A percentile compares a stretch with the other conserved stretches of the same genome.
Conservation (phyloP, 1,284 basidiomycete species). For the Trichosporon sp. region DNA sequence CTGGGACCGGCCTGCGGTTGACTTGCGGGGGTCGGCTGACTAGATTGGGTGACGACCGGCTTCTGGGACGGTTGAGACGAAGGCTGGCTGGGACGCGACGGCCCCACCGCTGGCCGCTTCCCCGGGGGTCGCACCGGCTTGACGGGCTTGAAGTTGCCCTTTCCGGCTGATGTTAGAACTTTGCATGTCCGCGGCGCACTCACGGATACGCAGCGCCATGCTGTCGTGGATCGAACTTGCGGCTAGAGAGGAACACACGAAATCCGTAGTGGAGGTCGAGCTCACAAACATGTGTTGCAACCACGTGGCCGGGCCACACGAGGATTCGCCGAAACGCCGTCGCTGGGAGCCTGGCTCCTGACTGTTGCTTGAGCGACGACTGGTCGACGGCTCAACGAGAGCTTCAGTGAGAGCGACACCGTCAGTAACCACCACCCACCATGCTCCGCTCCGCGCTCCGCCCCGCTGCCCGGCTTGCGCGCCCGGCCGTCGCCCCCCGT, state of each 20-base stretch:
- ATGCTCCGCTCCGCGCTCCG: constrained; percentile 34
- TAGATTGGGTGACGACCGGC: not conserved
- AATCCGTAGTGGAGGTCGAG: constrained; percentile 1
- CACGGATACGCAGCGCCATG: constrained; percentile 28
- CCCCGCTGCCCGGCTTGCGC: constrained; percentile 14
- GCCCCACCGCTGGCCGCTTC: constrained; percentile 10
- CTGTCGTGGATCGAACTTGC: not conserved
- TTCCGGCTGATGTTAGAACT: constrained; percentile 21
- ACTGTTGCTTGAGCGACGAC: constrained; percentile 3
- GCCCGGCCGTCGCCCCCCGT: constrained; percentile 3
- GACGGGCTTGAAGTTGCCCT: constrained; percentile 34
- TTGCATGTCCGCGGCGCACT: not conserved
- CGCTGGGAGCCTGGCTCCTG: not conserved
- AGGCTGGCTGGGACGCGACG: not conserved
- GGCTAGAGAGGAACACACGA: not conserved
- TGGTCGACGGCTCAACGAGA: constrained; percentile 5
- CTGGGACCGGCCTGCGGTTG: not conserved
- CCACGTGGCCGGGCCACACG: constrained; percentile 1
- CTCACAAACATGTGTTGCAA: not conserved
- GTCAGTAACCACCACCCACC: constrained; percentile 6
- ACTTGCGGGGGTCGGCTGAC: not conserved
- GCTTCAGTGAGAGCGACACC: constrained; percentile 1
- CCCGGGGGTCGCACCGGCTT: constrained; percentile 20
- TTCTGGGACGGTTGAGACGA: not conserved
- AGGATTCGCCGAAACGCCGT: constrained; percentile 4